These are phyloP conservation scores for Sclerotinia subarctica DNA, from an alignment of 2,329 filamentous ascomycete genomes.

Conservation along the genomic window DNA sequence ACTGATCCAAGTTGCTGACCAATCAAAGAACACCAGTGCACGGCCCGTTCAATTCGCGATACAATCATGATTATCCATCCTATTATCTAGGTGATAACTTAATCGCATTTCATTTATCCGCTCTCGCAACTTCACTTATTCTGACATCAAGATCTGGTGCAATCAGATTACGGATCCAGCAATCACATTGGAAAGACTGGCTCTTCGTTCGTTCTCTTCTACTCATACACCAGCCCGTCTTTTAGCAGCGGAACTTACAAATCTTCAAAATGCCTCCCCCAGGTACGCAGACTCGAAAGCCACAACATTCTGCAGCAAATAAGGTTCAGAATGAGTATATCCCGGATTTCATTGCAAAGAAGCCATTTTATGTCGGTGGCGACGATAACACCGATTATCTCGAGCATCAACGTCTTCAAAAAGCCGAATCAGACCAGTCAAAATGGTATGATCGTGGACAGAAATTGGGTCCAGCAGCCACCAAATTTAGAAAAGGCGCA, in stretches of 20 bases:
- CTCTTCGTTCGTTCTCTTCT: background rate
- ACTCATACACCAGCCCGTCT: background rate
- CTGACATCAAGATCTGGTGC: background rate
- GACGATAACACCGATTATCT: conserved; percentile 84
- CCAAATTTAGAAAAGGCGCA: conserved; percentile 95
- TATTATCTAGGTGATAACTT: background rate
- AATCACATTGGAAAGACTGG: background rate
- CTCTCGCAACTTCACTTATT: background rate
- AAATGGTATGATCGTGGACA: conserved; percentile 93
- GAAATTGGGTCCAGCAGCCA: conserved; percentile 80
- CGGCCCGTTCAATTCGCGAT: no score
- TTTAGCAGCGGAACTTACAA: background rate
- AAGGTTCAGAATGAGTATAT: conserved; percentile 99
- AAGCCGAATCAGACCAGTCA: conserved; percentile 61
- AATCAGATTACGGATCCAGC: no score
- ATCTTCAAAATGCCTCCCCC: conserved; percentile 42
- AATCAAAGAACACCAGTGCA: background rate
- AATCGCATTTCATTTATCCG: background rate
- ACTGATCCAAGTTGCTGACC: background rate
- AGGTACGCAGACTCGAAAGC: conserved; percentile 37
- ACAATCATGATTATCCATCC: no score
- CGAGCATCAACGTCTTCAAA: conserved; percentile 84
- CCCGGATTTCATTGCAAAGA: conserved; percentile 94
- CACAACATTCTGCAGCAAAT: conserved; percentile 45
- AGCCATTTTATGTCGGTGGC: conserved; percentile 88